These are phyloP conservation scores for Herpotrichia juniperi DNA, from an alignment of 2,329 filamentous ascomycete species.

Conservation along the genomic window DNA sequence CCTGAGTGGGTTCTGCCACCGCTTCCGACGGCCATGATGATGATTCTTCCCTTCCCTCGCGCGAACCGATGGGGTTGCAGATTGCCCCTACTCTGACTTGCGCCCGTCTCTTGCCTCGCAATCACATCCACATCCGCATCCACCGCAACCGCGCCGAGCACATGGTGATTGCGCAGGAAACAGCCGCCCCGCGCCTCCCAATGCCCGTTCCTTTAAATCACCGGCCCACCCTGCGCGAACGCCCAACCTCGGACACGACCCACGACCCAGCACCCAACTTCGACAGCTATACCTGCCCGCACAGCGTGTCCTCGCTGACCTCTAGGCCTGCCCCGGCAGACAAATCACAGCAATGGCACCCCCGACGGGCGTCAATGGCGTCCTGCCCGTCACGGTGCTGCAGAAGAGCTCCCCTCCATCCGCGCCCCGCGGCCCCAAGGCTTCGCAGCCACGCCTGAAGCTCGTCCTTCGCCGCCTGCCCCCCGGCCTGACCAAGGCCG, in stretches of 20 bases:
- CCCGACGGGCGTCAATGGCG: constrained; percentile 42
- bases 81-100: not conserved
- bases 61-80: not conserved
- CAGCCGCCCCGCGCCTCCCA: constrained; percentile 7
- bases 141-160: not conserved
- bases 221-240: constrained; percentile 13
- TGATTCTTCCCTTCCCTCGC: not conserved
- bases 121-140: too few relatives aligned
- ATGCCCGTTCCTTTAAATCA: constrained; percentile 18
- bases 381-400: constrained; percentile 44
- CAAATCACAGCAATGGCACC: constrained; percentile 32
- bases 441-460: constrained; percentile 73
- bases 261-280: too few relatives aligned
- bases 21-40: too few relatives aligned
- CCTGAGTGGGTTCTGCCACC: constrained; percentile 8
- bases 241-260: constrained; percentile 6
- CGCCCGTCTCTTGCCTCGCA: not conserved
- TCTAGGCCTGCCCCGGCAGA: constrained; percentile 5
- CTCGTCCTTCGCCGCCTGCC: constrained; percentile 83
- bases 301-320: not conserved
- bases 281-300: not conserved
- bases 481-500: constrained; percentile 79
- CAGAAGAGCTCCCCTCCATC: constrained; percentile 42
- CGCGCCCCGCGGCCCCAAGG: constrained; percentile 41
- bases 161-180: not conserved